Evolutionary conservation across 192 early-diverging fungal genomes (phyloP), one percentile per base, ranked within the genome.

Genomic region (Rhizophagus prolifer): DNA sequence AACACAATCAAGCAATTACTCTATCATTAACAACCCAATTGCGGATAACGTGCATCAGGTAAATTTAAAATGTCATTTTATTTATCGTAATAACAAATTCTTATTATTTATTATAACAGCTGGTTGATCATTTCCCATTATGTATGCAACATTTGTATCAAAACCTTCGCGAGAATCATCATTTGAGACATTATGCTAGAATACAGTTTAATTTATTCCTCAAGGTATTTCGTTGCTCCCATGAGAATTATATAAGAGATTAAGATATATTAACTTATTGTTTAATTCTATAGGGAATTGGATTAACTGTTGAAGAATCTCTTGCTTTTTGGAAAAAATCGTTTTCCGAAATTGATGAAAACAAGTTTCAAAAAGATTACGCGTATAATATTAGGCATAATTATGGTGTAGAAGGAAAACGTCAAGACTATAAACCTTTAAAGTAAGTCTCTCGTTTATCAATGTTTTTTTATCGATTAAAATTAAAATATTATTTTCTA

Each of bases 321-420:
- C 83, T 99, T 65, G 79, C 92, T 13, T 99, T 95, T 82, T 99
- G 97, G 97, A 88, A 92, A 61, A 88, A 82, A 38, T 92, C 94
- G 1, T 98, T 99, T 81, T 74, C 86, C 46, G 88, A 86, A 64
- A 82, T 91, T 69, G 92, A 92, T 25, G 96, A 94, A 76, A 95
- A 96, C 73, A 86, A 96, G 81, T 99, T 97, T 80, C 87, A 94
- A 80, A 99, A 97, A 82, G 86, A 91, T 64, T 96, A 99, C 70
- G 88, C 96, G 5, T 99, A 99, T 84, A 96, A 97, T 82, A 88
- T 99, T 59, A 89, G 96, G 44, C 95, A 97, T 87, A 95, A 94
- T 84, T 99, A 99, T 81, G 97, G 97, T 72, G 79, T 91, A 78
- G 97, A 99, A 81, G 97, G 97, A 60, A 93, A 91, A 58, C 91